Evolutionary conservation across 768 basidiomycete species (phyloP), one percentile per base, ranked within the genome.

Genomic region (Trametes sanguinea): DNA sequence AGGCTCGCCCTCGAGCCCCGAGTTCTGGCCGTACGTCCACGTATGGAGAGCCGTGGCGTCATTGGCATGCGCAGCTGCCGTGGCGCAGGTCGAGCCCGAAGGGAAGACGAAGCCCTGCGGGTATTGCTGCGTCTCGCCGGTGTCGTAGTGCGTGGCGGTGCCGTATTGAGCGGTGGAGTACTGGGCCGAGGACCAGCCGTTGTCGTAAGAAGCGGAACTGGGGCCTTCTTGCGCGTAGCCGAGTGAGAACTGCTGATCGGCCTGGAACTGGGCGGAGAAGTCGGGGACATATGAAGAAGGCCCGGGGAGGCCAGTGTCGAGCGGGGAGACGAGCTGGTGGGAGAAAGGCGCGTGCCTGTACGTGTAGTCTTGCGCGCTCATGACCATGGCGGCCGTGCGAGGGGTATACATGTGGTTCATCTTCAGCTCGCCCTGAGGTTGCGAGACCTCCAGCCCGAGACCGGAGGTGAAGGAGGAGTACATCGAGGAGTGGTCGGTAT

Each of bases 11-110:
- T 48, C 48, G 22, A 44, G 60, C 45, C 14, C 46, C 17, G 40
- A 14, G 57, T 13, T 29, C 60, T 54, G 58, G 47, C 33, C 58
- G 27, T 39, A 52, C 32, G 33, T n/a, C 58, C 58, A 60, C 39
- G 35, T 11, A 11, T 37, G 6, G 35, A 37, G 35, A 37, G n/a
- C 8, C 2, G 29, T 22, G 30, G 32, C 29, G 48, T 29, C 55
- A 11, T 17, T 43, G 35, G 40, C 51, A 17, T 51, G 50, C 51
- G 40, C 33, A 9, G 17, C 48, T 6, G 42, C 32, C 29, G 45
- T 16, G 14, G 32, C 32, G 17, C 43, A 46, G 44, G 10, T 32
- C 16, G 54, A 45, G 43, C 27, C 16, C 2, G 43, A 16, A 9
- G 54, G 54, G 39, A 44, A 45, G 42, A 33, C 17, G n/a, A 46